phyloP scores from a whole-genome alignment of 2,329 filamentous ascomycete species.

The Chrysosporium keratinophilum region DNA sequence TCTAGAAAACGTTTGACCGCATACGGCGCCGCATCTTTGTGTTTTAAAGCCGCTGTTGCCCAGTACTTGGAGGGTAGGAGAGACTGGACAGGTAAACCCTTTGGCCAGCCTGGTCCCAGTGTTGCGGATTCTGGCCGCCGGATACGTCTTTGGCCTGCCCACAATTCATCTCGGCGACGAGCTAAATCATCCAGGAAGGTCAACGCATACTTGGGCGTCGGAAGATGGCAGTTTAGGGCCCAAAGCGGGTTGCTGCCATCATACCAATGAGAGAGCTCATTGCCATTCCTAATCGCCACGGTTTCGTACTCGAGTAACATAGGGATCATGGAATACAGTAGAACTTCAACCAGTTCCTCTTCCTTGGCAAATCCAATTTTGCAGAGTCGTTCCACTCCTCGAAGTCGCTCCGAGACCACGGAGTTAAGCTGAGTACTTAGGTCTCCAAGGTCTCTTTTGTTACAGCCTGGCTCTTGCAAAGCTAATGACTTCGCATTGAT shows the following conservation, averaged over 20 bases:
- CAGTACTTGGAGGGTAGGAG: constrained; percentile 11
- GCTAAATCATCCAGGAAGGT: constrained; percentile 15
- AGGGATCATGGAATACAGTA: constrained; percentile 13
- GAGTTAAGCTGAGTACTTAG: background rate
- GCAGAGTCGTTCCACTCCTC: constrained; percentile 4
- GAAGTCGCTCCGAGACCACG: background rate
- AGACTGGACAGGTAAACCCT: constrained; percentile 15
- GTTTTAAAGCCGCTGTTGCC: constrained; percentile 5
- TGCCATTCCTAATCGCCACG: constrained; percentile 9
- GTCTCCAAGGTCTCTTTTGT: background rate
- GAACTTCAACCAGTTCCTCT: constrained; percentile 12
- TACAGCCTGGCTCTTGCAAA: constrained; percentile 8
- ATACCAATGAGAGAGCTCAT: constrained; percentile 6
- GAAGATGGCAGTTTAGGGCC: background rate
- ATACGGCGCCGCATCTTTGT: constrained; percentile 10
- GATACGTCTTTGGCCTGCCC: constrained; percentile 9
- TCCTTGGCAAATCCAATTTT: constrained; percentile 12
- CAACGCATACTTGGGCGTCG: constrained; percentile 1
- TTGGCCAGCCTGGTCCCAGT: constrained; percentile 12
- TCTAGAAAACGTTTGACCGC: constrained; percentile 9
- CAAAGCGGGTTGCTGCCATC: constrained; percentile 1
- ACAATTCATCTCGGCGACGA: constrained; percentile 13
- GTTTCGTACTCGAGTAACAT: constrained; percentile 14
- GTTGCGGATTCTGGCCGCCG: constrained; percentile 6
- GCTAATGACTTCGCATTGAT: constrained; percentile 1